A percentile compares a stretch with the other conserved stretches of the same genome.
Conservation (phyloP, 2,329 filamentous ascomycete genomes). For the Clarireedia sp. region DNA sequence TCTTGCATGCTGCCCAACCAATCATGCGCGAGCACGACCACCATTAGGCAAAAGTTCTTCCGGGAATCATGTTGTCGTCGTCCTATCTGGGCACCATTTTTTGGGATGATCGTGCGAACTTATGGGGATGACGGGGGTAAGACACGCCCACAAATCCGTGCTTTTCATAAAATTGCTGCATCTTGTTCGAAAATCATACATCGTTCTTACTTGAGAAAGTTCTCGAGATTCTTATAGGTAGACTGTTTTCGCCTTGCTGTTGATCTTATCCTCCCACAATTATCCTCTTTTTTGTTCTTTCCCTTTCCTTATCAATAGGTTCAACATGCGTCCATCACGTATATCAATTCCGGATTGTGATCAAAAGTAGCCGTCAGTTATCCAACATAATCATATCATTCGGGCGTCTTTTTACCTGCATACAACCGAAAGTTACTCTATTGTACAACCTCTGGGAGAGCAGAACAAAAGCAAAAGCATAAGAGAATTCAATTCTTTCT, state of each 20-base stretch:
- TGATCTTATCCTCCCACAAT: too few relatives aligned
- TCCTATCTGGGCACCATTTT: neutral
- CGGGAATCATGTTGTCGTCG: neutral
- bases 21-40: constrained; percentile 25
- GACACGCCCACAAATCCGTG: neutral
- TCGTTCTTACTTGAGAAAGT: too few relatives aligned
- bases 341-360: constrained; percentile 2
- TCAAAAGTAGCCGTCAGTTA: neutral
- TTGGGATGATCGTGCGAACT: neutral
- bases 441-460: constrained; percentile 4
- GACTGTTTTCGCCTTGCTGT: too few relatives aligned
- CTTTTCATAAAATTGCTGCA: neutral
- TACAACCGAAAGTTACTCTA: constrained; percentile 19
- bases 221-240: too few relatives aligned
- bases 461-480: constrained; percentile 19
- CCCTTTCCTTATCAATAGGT: neutral
- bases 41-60: constrained; percentile 20
- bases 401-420: constrained; percentile 20
- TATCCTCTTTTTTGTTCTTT: neutral
- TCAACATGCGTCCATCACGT: too few relatives aligned
- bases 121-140: neutral
- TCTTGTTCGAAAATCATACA: too few relatives aligned
- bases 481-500: constrained; percentile 17
- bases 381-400: constrained; percentile 1
- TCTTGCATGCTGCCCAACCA: constrained; percentile 20